These are phyloP conservation scores for Arabidopsis arenosa DNA, from an alignment of 345 rosid genomes.

Conservation along the genomic window DNA sequence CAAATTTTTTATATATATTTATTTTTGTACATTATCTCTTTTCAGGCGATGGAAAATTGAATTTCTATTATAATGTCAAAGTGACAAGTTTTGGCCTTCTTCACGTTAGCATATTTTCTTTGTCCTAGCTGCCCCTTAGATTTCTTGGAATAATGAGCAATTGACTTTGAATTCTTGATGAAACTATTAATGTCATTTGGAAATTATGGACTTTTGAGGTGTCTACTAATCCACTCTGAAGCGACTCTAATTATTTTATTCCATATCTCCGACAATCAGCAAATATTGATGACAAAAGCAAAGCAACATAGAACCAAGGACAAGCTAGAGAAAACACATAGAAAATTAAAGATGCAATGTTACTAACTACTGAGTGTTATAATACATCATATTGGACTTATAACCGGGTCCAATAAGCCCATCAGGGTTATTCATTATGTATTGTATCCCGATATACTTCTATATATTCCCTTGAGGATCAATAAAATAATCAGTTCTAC, in stretches of 20 bases:
- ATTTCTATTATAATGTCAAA: constrained; percentile 11
- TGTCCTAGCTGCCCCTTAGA: constrained; percentile 4
- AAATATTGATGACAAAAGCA: neutral
- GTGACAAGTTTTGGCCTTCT: neutral
- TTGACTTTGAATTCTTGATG: neutral
- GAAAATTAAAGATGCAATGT: neutral
- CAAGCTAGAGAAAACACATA: neutral
- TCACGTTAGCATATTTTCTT: constrained; percentile 21
- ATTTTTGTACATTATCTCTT: neutral
- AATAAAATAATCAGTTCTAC: too few species aligned
- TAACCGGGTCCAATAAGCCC: too few species aligned
- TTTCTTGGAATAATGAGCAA: neutral
- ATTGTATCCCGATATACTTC: too few species aligned
- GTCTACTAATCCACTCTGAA: too few species aligned
- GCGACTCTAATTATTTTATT: neutral
- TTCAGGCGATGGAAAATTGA: constrained; percentile 11
- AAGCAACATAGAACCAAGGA: neutral
- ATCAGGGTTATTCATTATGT: too few species aligned
- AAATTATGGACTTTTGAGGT: too few species aligned
- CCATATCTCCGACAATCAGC: too few species aligned
- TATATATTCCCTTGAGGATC: too few species aligned
- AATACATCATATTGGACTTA: too few species aligned
- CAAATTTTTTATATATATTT: neutral
- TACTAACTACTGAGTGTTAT: too few species aligned
- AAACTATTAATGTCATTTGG: neutral